Percentiles rank a stretch among this genome's conserved stretches.
Evolutionary conservation across 306 rosid species (phyloP).

Genomic region (Gastrolobium bilobum): DNA sequence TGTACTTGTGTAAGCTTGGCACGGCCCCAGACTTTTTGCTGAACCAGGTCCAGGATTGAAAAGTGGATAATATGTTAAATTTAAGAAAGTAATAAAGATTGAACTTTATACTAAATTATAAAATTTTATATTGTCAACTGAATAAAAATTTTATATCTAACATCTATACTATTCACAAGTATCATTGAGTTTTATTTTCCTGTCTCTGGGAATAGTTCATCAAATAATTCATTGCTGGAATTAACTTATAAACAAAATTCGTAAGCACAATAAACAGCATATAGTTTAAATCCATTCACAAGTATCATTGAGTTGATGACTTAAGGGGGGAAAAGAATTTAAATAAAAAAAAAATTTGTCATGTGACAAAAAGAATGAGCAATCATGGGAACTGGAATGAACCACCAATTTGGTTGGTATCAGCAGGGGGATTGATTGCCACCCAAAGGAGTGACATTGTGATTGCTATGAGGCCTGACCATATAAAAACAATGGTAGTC

Average conservation of each 20-base stretch:
- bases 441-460: constrained; percentile 98
- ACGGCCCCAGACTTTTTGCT: too few species aligned
- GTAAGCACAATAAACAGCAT: constrained; percentile 41
- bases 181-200: neutral
- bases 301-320: constrained; percentile 38
- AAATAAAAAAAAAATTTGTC: constrained; percentile 45
- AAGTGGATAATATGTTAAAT: too few species aligned
- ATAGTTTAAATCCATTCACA: constrained; percentile 47
- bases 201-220: too few species aligned
- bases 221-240: constrained; percentile 3
- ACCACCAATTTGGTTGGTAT: constrained; percentile 81
- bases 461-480: constrained; percentile 96
- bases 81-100: too few species aligned
- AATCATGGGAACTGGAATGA: constrained; percentile 87
- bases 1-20: too few species aligned
- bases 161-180: too few species aligned
- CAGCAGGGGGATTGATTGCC: constrained; percentile 92
- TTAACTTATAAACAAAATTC: constrained; percentile 42
- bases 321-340: constrained; percentile 38
- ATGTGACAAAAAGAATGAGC: constrained; percentile 47
- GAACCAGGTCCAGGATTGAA: too few species aligned
- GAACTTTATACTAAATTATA: too few species aligned
- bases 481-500: constrained; percentile 95
- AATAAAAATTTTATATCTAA: too few species aligned
- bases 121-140: too few species aligned